phyloP scores from a whole-genome alignment of 257 asterid genomes.

The Apocynum venetum region DNA sequence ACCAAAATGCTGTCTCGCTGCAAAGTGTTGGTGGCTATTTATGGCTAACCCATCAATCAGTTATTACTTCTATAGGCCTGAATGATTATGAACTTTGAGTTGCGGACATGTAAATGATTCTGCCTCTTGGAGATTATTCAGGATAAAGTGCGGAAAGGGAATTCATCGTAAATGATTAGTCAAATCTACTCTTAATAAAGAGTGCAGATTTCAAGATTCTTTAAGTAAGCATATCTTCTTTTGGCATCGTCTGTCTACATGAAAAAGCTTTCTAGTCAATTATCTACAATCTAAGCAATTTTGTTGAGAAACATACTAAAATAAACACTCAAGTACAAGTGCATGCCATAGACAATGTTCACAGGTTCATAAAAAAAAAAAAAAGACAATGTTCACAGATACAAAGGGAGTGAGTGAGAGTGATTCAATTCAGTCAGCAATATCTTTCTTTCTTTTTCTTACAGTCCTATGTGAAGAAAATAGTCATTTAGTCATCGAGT shows the following conservation, averaged over 20 bases:
- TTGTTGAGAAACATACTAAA: neutral
- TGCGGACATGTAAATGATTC: neutral
- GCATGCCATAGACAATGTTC: neutral
- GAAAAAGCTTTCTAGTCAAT: neutral
- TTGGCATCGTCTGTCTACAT: constrained; percentile 5
- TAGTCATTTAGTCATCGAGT: neutral
- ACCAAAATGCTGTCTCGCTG: neutral
- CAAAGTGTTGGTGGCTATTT: neutral
- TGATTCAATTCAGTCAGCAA: neutral
- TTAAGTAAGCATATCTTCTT: constrained; percentile 28
- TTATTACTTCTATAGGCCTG: neutral
- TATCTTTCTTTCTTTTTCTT: neutral
- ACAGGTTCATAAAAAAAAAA: neutral
- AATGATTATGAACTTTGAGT: neutral
- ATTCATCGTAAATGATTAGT: constrained; percentile 15
- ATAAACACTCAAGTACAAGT: neutral
- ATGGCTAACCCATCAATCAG: neutral
- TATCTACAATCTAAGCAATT: neutral
- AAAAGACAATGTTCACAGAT: neutral
- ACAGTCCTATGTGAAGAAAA: neutral
- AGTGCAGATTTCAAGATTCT: constrained; percentile 3
- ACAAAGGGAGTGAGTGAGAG: neutral
- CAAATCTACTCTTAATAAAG: constrained; percentile 11
- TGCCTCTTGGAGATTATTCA: constrained; percentile 20
- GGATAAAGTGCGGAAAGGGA: constrained; percentile 16